Evolutionary conservation across 2,329 filamentous ascomycete species (phyloP).

Genomic region (Sordariomycetes sp.): DNA sequence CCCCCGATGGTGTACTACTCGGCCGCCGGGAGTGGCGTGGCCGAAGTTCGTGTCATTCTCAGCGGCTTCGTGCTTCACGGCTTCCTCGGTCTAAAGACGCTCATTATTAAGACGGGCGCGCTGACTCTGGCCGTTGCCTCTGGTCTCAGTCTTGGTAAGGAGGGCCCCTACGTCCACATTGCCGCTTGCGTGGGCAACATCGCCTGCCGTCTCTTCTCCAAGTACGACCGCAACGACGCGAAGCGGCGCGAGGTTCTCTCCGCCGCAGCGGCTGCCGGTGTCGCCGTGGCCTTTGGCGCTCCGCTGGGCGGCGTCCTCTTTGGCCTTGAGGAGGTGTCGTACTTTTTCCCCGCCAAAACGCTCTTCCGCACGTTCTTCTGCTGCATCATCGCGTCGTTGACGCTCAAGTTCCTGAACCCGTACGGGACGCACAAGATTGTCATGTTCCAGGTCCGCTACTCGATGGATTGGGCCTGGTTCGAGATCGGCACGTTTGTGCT

Average conservation of each 20-base stretch:
- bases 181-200: conserved; percentile 94
- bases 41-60: conserved; percentile 95
- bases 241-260: conserved; percentile 92
- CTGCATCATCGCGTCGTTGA: conserved; percentile 85
- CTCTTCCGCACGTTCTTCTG: conserved; percentile 97
- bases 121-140: conserved; percentile 85
- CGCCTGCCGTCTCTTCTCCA: conserved; percentile 81
- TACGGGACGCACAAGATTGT: conserved; percentile 97
- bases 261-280: conserved; percentile 81
- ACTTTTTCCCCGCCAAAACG: conserved; percentile 96
- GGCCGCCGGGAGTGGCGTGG: conserved; percentile 89
- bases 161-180: conserved; percentile 94
- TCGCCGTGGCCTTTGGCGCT: conserved; percentile 89
- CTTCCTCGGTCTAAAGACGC: conserved; percentile 79
- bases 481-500: conserved; percentile 77
- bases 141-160: conserved; percentile 87
- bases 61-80: conserved; percentile 96
- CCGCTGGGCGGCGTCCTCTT: conserved; percentile 83
- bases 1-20: conserved; percentile 90
- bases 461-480: conserved; percentile 87
- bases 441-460: conserved; percentile 86
- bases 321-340: conserved; percentile 87
- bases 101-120: conserved; percentile 74
- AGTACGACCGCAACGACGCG: conserved; percentile 89
- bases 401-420: conserved; percentile 88